Base-by-base conservation (phyloP, 768 basidiomycete species). In the Suillus spraguei region DNA sequence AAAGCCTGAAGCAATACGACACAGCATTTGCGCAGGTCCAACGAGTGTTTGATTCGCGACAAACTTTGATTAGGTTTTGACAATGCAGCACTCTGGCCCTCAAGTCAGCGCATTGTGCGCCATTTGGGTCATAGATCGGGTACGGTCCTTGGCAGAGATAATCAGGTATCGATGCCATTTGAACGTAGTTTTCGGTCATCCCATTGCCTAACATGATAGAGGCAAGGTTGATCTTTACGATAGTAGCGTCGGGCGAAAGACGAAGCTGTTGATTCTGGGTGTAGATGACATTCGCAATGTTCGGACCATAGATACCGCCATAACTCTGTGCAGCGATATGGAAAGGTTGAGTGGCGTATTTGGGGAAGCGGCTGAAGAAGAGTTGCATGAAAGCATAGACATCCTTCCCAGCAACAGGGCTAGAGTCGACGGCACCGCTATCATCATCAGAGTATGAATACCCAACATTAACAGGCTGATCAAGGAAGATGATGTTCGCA, bases 171-270 rank as follows among this genome's bases (percentile, higher is more conserved):
- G 87, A 82, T 5, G 83, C 88, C 79, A 93, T 88, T 71, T 99
- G 97, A 47, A 86, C 78, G 70, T 85, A 87, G 9, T 93, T 92
- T 68, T 96, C 90, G 1, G 94, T 95, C 58, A 91, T 79, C 11
- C 93, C 96, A 71, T 95, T 97, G 4, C 90, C 97, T 59, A 98
- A 85, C 66, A 98, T n/a, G n/a, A n/a, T n/a, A n/a, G n/a, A n/a
- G n/a, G n/a, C n/a, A n/a, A n/a, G n/a, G n/a, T n/a, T n/a, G n/a
- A n/a, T n/a, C n/a, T n/a, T n/a, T n/a, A n/a, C n/a, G n/a, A n/a
- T n/a, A n/a, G n/a, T n/a, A n/a, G n/a, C n/a, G n/a, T n/a, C n/a
- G n/a, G n/a, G n/a, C n/a, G n/a, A n/a, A n/a, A n/a, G n/a, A n/a
- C n/a, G 72, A 22, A 86, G 78, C 60, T 82, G 81, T 74, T 87